A percentile compares a stretch with the other conserved stretches of the same genome.
These are phyloP conservation scores for Physcomitrellopsis africana DNA, from an alignment of 225 moss, liverwort and hornwort genomes.

Conservation along the genomic window DNA sequence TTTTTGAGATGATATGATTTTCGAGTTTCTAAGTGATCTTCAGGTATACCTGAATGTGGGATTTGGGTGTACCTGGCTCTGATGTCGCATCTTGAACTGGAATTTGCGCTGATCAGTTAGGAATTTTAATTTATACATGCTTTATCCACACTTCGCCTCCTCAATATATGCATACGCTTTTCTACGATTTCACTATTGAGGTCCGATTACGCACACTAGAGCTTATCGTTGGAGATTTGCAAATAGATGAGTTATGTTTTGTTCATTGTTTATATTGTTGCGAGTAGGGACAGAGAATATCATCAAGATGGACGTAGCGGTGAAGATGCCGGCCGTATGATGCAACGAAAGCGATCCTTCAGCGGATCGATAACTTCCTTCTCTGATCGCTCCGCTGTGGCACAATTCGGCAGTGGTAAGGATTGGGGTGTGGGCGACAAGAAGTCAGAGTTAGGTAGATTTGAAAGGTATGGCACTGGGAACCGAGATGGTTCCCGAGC, in stretches of 20 bases:
- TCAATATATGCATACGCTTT: too few relatives aligned
- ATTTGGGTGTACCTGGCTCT: too few relatives aligned
- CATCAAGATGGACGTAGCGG: slow-evolving; percentile 62
- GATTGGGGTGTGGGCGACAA: slow-evolving; percentile 51
- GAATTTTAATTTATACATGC: too few relatives aligned
- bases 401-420: slow-evolving; percentile 48
- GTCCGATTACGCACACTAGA: too few relatives aligned
- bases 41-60: too few relatives aligned
- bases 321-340: slow-evolving; percentile 52
- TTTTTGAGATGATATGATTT: too few relatives aligned
- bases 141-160: too few relatives aligned
- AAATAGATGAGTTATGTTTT: neutral
- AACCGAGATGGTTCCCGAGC: slow-evolving; percentile 42
- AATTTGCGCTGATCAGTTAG: too few relatives aligned
- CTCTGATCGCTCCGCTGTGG: slow-evolving; percentile 42
- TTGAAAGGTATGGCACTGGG: slow-evolving; percentile 59
- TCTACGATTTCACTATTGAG: too few relatives aligned
- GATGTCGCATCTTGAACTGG: too few relatives aligned
- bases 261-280: slow-evolving; percentile 14
- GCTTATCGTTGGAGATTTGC: too few relatives aligned
- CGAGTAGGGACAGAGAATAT: slow-evolving; percentile 64
- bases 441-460: slow-evolving; percentile 46
- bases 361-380: slow-evolving; percentile 51
- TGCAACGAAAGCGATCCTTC: slow-evolving; percentile 58
- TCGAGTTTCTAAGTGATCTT: too few relatives aligned